phyloP scores from a whole-genome alignment of 2,329 filamentous ascomycete genomes.

The Ophiostoma australiae region DNA sequence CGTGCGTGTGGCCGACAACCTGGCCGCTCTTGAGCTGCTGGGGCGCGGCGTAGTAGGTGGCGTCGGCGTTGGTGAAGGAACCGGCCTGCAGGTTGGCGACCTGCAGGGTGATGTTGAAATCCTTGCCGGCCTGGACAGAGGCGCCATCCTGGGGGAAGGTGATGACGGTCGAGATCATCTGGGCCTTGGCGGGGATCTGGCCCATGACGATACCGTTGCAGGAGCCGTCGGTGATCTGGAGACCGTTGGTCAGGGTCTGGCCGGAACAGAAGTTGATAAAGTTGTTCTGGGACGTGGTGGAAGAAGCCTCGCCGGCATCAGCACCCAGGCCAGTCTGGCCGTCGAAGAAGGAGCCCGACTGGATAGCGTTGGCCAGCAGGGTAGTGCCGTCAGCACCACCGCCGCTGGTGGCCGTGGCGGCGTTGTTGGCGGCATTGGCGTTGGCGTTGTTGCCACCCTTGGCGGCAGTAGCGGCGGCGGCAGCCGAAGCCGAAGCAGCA shows the following conservation, averaged over 20 bases:
- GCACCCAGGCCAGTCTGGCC: slow-evolving; percentile 34
- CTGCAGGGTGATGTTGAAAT: slow-evolving; percentile 51
- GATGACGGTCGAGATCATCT: slow-evolving; percentile 54
- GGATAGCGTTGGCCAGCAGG: slow-evolving; percentile 32
- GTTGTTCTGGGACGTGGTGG: slow-evolving; percentile 26
- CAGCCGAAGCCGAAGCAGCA: slow-evolving; percentile 8
- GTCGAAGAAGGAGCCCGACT: slow-evolving; percentile 36
- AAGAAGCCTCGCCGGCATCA: slow-evolving; percentile 32
- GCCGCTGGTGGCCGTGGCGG: not conserved
- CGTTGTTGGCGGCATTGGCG: slow-evolving; percentile 34
- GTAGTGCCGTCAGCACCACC: slow-evolving; percentile 28
- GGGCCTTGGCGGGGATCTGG: slow-evolving; percentile 48
- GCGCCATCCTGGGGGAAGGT: slow-evolving; percentile 48
- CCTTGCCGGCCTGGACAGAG: slow-evolving; percentile 43
- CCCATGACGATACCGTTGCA: slow-evolving; percentile 62
- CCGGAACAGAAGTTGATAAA: slow-evolving; percentile 60
- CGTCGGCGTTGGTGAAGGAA: slow-evolving; percentile 55
- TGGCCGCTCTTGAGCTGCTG: slow-evolving; percentile 47
- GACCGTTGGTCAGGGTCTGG: slow-evolving; percentile 54
- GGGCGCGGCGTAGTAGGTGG: slow-evolving; percentile 56
- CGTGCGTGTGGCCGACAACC: slow-evolving; percentile 56
- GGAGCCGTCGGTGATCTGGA: slow-evolving; percentile 53
- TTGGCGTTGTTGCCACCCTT: slow-evolving; percentile 6
- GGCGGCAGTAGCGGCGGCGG: not conserved
- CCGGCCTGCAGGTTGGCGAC: slow-evolving; percentile 51